Conservation (phyloP, 805 yeast species). For the Zygoascus flipseniorum region DNA sequence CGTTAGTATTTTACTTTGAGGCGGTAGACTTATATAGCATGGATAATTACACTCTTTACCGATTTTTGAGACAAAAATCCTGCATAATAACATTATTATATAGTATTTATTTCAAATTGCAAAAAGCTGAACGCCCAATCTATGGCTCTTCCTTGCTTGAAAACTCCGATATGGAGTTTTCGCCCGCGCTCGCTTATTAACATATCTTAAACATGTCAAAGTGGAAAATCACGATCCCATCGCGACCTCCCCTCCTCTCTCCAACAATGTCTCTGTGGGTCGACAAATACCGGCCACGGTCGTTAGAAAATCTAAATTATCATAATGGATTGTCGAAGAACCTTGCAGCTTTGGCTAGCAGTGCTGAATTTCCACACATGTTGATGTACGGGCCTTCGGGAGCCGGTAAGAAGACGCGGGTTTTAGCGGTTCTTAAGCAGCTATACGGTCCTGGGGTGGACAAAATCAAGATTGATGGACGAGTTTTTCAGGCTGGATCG, state of each 20-base stretch:
- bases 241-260: neutral
- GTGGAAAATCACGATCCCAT: neutral
- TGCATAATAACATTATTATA: no score
- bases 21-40: neutral
- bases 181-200: no score
- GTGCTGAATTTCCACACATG: constrained; percentile 89
- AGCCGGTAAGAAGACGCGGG: constrained; percentile 93
- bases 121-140: no score
- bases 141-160: no score
- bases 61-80: no score
- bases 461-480: constrained; percentile 80
- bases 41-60: no score
- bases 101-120: no score
- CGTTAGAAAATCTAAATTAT: constrained; percentile 54
- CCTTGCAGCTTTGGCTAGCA: constrained; percentile 49
- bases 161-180: no score
- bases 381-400: constrained; percentile 94
- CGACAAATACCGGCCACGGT: constrained; percentile 80
- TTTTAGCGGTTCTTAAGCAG: constrained; percentile 67
- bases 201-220: neutral
- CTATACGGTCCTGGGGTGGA: constrained; percentile 79
- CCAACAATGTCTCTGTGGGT: constrained; percentile 89
- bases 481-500: constrained; percentile 65
- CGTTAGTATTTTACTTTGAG: neutral
- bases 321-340: constrained; percentile 58